phyloP scores from a whole-genome alignment of 2,329 filamentous ascomycete species.

The Nemania sp. region DNA sequence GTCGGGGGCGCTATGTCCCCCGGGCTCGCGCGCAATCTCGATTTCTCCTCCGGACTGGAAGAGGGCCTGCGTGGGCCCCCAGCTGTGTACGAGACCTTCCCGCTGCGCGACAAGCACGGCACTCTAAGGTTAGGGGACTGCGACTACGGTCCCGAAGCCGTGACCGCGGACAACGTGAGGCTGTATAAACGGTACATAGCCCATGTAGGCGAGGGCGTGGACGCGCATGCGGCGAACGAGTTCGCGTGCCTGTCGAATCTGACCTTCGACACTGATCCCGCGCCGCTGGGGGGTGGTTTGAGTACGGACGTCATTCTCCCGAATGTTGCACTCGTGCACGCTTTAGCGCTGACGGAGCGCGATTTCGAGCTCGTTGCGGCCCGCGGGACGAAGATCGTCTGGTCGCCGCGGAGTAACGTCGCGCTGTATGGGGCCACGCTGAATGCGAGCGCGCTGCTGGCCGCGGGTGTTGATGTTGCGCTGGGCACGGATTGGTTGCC shows the following conservation, averaged over 20 bases:
- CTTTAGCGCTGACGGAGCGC: conserved; percentile 28
- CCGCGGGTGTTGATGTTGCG: conserved; percentile 34
- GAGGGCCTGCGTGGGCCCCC: conserved; percentile 25
- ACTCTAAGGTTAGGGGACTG: conserved; percentile 34
- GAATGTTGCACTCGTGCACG: conserved; percentile 36
- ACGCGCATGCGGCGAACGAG: conserved; percentile 35
- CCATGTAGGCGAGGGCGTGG: conserved; percentile 37
- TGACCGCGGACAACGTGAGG: conserved; percentile 20
- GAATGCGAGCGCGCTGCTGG: conserved; percentile 33
- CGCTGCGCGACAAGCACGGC: conserved; percentile 31
- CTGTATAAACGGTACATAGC: conserved; percentile 32
- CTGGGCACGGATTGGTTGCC: conserved; percentile 39
- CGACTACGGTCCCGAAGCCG: conserved; percentile 32
- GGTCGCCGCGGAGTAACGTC: conserved; percentile 38
- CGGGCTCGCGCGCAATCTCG: conserved; percentile 36
- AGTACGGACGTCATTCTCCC: conserved; percentile 35
- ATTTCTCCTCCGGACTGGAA: conserved; percentile 33
- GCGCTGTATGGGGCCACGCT: conserved; percentile 37
- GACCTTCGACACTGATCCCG: conserved; percentile 30
- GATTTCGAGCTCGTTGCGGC: conserved; percentile 35
- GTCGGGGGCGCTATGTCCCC: conserved; percentile 35
- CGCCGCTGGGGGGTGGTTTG: conserved; percentile 26
- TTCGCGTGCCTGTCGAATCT: conserved; percentile 35
- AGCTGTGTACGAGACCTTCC: conserved; percentile 33
- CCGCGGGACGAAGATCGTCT: conserved; percentile 36